Conservation (phyloP, 352 stramenopile genomes). For the Globisporangium alternatum region DNA sequence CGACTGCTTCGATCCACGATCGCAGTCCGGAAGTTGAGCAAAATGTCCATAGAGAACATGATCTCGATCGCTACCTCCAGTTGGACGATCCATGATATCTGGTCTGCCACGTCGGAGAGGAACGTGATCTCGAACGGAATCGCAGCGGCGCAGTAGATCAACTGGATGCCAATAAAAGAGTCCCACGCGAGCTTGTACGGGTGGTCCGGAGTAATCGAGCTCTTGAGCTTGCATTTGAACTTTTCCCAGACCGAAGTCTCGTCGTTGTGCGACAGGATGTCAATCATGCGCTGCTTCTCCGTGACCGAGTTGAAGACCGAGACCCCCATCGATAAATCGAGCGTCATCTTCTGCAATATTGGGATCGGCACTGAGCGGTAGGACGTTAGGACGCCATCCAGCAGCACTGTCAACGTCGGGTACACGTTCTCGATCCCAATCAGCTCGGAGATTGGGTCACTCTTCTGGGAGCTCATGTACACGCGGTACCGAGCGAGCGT, state of each 20-base stretch:
- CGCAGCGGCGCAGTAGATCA: constrained; percentile 53
- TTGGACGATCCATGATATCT: constrained; percentile 17
- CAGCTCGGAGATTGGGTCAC: constrained; percentile 50
- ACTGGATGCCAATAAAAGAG: constrained; percentile 31
- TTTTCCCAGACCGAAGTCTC: constrained; percentile 24
- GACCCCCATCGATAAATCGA: constrained; percentile 73
- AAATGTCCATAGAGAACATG: constrained; percentile 51
- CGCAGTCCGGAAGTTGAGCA: constrained; percentile 53
- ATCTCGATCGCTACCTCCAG: constrained; percentile 47
- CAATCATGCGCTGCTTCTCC: constrained; percentile 71
- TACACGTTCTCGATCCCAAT: constrained; percentile 67
- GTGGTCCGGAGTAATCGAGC: constrained; percentile 48
- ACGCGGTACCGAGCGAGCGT: constrained; percentile 64
- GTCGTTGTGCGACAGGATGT: constrained; percentile 39
- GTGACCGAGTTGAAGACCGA: constrained; percentile 73
- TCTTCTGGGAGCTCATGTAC: constrained; percentile 53
- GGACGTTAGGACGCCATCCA: constrained; percentile 56
- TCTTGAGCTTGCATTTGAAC: constrained; percentile 25
- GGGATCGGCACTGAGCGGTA: constrained; percentile 61
- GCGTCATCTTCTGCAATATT: constrained; percentile 56
- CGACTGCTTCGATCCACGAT: constrained; percentile 36
- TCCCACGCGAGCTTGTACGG: constrained; percentile 55
- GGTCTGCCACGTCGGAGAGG: constrained; percentile 22
- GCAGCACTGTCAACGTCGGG: constrained; percentile 57
- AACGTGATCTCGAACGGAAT: constrained; percentile 72